Evolutionary conservation across 2,329 filamentous ascomycete species (phyloP).

Genomic region (Dactylonectria macrodidyma): DNA sequence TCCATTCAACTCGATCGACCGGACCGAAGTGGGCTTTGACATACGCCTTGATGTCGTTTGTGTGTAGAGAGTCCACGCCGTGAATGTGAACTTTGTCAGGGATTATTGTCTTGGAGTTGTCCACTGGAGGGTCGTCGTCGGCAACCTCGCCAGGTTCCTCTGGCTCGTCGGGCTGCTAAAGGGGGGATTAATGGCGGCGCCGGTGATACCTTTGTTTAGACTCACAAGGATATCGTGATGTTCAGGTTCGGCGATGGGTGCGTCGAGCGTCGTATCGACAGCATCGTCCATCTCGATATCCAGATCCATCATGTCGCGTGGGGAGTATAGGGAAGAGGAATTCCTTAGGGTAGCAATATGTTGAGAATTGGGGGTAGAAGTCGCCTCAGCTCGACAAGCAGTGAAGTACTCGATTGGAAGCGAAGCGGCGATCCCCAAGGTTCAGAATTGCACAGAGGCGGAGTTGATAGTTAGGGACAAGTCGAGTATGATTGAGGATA

Average conservation of each 20-base stretch:
- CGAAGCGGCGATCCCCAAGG: neutral
- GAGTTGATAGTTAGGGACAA: neutral
- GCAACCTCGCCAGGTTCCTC: conserved; percentile 58
- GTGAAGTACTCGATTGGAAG: conserved; percentile 1
- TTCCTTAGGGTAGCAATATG: neutral
- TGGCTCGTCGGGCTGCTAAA: conserved; percentile 54
- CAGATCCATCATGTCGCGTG: conserved; percentile 71
- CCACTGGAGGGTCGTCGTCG: conserved; percentile 51
- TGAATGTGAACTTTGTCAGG: conserved; percentile 83
- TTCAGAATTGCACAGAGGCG: neutral
- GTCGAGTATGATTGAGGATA: conserved; percentile 5
- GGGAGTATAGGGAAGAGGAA: conserved; percentile 6
- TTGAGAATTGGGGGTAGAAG: neutral
- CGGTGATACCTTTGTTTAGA: conserved; percentile 3
- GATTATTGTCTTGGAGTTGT: conserved; percentile 49
- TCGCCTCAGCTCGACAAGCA: neutral
- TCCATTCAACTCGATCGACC: conserved; percentile 86
- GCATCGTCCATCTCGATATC: conserved; percentile 81
- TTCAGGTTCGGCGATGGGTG: conserved; percentile 45
- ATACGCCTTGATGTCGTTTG: conserved; percentile 84
- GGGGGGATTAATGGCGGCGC: conserved; percentile 34
- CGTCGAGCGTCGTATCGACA: conserved; percentile 54
- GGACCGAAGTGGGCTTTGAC: conserved; percentile 76
- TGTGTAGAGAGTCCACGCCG: conserved; percentile 86
- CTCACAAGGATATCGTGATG: conserved; percentile 58